Evolutionary conservation across 2,329 filamentous ascomycete genomes (phyloP), one percentile per base, ranked within the genome.

Genomic region (Chaetothyriales sp.): DNA sequence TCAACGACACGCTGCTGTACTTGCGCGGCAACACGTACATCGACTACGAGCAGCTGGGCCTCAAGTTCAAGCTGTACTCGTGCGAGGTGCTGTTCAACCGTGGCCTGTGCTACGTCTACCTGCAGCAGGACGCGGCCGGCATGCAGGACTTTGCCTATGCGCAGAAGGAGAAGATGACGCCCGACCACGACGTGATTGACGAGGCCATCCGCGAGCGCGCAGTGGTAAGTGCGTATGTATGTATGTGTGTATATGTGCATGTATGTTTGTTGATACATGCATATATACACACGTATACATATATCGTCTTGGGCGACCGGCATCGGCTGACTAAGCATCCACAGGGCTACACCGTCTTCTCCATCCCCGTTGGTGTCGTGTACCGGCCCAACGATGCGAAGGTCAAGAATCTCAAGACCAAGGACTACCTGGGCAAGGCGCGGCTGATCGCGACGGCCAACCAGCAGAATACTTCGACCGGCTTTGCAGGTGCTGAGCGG

Each of bases 41-140:
- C 69, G 89, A 98, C 69, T 98, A 98, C 68, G 88, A 94, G 55
- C 92, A 98, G 68, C 71, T 98, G 47, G 92, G 92, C 18, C 78
- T 98, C 45, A 85, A 94, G 54, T 98, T 97, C 74, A 95, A 94
- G 68, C 75, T 98, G 9, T 97, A 90, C 69, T 95, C 92, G 1
- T 98, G 92, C 71, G 92, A 98, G 65, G 90, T 95, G 2, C 76
- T 98, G 22, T 98, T 98, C 75, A 98, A 98, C 68, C 83, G 92
- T 50, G 92, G 92, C 54, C 76, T 98, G 53, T 97, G 92, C 72
- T 97, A 95, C 71, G 94, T 97, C 63, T 97, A 97, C 65, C 77
- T 97, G 28, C 86, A 94, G 65, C 88, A 97, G 68, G 86, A 85
- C 67, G 87, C 94, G 10, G 81, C 85, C 1, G 92, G 92, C 60